Percentiles rank a stretch among this genome's conserved stretches.
Evolutionary conservation across 441 rosid genomes (phyloP).

Genomic region (Erodium chrysanthum): DNA sequence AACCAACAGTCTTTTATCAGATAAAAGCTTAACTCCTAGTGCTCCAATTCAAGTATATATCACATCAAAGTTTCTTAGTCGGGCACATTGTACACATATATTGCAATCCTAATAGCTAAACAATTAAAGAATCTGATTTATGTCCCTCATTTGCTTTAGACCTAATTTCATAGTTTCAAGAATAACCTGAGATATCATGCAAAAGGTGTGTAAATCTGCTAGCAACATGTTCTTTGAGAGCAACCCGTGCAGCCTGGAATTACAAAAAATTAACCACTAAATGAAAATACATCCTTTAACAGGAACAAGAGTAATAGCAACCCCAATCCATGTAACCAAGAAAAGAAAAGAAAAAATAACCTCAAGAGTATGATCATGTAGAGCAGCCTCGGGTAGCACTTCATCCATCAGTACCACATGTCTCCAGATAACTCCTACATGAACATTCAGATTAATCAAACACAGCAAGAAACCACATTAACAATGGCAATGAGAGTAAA

Average conservation of each 20-base stretch:
- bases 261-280: slow-evolving; percentile 23
- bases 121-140: too few relatives aligned
- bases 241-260: slow-evolving; percentile 71
- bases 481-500: slow-evolving; percentile 12
- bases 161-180: slow-evolving; percentile 10
- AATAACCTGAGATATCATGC: slow-evolving; percentile 75
- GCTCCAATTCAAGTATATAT: background rate
- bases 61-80: background rate
- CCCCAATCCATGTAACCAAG: background rate
- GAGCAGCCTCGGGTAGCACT: slow-evolving; percentile 66
- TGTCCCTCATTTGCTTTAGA: slow-evolving; percentile 3
- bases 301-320: slow-evolving; percentile 2
- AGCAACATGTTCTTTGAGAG: slow-evolving; percentile 57
- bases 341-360: slow-evolving; percentile 24
- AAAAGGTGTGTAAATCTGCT: slow-evolving; percentile 55
- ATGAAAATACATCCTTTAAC: slow-evolving; percentile 6
- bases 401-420: slow-evolving; percentile 81
- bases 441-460: slow-evolving; percentile 21
- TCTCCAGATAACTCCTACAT: slow-evolving; percentile 71
- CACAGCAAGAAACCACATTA: slow-evolving; percentile 14
- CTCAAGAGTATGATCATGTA: slow-evolving; percentile 62
- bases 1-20: background rate
- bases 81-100: slow-evolving; percentile 2
- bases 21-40: background rate
- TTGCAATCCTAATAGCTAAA: background rate